These are phyloP conservation scores for Leptoxyphium fumago DNA, from an alignment of 2,329 filamentous ascomycete genomes.

Conservation along the genomic window DNA sequence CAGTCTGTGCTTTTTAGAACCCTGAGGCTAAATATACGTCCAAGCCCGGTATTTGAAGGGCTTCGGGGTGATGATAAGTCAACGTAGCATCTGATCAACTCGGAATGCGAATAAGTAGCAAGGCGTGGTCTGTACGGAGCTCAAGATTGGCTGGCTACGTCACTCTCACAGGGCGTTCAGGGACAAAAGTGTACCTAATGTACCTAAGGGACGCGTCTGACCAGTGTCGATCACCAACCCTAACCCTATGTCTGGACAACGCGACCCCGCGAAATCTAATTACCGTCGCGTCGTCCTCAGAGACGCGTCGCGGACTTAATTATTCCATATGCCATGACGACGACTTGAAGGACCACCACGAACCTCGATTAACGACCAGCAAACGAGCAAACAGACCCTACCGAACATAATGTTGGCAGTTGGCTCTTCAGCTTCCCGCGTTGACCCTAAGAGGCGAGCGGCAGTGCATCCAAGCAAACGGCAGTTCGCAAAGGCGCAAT, in stretches of 20 bases:
- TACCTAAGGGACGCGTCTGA: no score
- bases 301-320: no score
- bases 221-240: not conserved
- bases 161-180: not conserved
- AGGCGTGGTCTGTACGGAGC: not conserved
- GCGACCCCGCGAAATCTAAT: not conserved
- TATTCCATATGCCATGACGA: no score
- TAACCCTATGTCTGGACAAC: not conserved
- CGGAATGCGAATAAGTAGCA: not conserved
- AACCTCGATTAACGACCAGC: no score
- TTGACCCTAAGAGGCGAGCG: conserved; percentile 59
- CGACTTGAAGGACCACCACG: no score
- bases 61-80: no score
- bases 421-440: conserved; percentile 18
- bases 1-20: no score
- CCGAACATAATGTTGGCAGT: conserved; percentile 14
- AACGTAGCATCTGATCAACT: not conserved
- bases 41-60: no score
- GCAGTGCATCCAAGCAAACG: conserved; percentile 67
- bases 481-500: conserved; percentile 67
- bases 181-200: no score
- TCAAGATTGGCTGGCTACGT: not conserved
- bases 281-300: not conserved
- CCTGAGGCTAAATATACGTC: no score
- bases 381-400: not conserved